These are phyloP conservation scores for Fusarium newnesense DNA, from an alignment of 2,329 filamentous ascomycete species.

Conservation along the genomic window DNA sequence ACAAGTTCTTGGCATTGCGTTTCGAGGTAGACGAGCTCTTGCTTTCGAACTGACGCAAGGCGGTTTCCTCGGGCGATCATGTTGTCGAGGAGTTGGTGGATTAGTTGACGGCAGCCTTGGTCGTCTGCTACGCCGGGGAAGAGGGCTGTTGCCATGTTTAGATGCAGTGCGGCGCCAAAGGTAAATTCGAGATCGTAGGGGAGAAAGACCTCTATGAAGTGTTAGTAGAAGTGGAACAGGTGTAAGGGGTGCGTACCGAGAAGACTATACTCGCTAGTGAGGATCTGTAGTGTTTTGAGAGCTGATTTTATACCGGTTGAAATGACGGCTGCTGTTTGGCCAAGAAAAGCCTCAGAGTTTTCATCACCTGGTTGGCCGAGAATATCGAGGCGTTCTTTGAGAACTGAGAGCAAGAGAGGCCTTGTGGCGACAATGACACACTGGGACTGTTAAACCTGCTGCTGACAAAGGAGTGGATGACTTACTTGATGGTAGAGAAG, in stretches of 20 bases:
- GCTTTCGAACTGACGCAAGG: slow-evolving; percentile 47
- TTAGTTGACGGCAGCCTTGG: slow-evolving; percentile 36
- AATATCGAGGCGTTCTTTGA: slow-evolving; percentile 51
- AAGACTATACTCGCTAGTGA: slow-evolving; percentile 49
- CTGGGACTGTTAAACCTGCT: slow-evolving; percentile 9
- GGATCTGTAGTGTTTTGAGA: slow-evolving; percentile 51
- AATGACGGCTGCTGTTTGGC: slow-evolving; percentile 49
- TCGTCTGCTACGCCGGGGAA: slow-evolving; percentile 47
- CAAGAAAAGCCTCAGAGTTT: slow-evolving; percentile 48
- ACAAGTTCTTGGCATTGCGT: slow-evolving; percentile 44
- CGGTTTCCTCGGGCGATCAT: slow-evolving; percentile 49
- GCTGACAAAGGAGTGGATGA: rapidly evolving
- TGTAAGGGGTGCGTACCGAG: slow-evolving; percentile 43
- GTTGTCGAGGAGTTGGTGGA: slow-evolving; percentile 47
- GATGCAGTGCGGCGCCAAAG: slow-evolving; percentile 49
- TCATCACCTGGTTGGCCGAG: slow-evolving; percentile 38
- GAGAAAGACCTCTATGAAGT: slow-evolving; percentile 48
- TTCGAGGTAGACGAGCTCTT: slow-evolving; percentile 48
- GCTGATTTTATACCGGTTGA: slow-evolving; percentile 55
- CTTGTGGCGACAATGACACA: slow-evolving; percentile 54
- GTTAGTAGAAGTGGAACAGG: not conserved
- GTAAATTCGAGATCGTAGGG: slow-evolving; percentile 53
- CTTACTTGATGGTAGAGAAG: slow-evolving; percentile 53
- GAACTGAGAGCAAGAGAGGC: slow-evolving; percentile 51
- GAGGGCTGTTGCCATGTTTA: slow-evolving; percentile 50